Evolutionary conservation across 768 basidiomycete species (phyloP).

Genomic region (Hericium coralloides): DNA sequence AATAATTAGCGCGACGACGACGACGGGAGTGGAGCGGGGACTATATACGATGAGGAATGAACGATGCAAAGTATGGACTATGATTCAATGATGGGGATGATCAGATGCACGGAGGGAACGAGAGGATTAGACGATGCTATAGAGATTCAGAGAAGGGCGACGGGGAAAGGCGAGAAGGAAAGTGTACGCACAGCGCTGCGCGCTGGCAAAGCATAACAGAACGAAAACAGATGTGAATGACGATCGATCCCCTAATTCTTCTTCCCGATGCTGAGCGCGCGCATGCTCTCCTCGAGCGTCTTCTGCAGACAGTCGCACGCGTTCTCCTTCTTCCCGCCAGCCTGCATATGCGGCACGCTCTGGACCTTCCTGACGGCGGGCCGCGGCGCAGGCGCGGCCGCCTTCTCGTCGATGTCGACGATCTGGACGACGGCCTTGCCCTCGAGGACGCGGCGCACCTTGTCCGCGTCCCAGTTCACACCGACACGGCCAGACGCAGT

Average conservation of each 20-base stretch:
- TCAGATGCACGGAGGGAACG: too few relatives aligned
- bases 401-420: conserved; percentile 57
- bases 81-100: too few relatives aligned
- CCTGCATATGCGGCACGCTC: neutral
- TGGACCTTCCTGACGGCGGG: neutral
- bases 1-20: too few relatives aligned
- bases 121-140: too few relatives aligned
- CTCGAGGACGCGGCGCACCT: conserved; percentile 73
- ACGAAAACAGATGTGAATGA: neutral
- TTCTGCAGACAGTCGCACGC: conserved; percentile 21
- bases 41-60: too few relatives aligned
- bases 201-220: too few relatives aligned
- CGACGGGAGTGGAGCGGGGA: too few relatives aligned
- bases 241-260: conserved; percentile 17
- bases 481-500: conserved; percentile 3
- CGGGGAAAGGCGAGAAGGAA: too few relatives aligned
- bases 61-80: too few relatives aligned
- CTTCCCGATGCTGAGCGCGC: conserved; percentile 52
- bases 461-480: conserved; percentile 52
- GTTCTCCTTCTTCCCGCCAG: neutral
- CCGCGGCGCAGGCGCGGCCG: neutral
- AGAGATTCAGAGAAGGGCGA: too few relatives aligned
- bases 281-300: conserved; percentile 61
- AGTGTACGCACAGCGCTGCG: too few relatives aligned
- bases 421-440: conserved; percentile 74